Base-by-base conservation (phyloP, 73 alveolate species). In the Uronychia binucleata region DNA sequence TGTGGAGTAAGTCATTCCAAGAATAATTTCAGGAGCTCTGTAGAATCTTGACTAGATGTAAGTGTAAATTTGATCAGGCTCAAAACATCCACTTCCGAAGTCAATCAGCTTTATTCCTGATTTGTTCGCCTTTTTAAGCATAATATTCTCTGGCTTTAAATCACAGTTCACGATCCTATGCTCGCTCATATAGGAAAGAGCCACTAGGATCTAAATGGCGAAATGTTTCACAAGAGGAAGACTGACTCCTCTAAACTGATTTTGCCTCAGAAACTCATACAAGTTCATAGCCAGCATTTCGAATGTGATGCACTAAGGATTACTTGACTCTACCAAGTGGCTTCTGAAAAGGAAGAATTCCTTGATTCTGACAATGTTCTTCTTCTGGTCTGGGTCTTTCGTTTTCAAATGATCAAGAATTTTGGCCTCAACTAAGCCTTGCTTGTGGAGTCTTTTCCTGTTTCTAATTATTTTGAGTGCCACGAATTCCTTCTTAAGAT, bases 401-500 rank as follows among this genome's bases (percentile, higher is more conserved):
- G 79, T 86, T 74, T 86, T 92, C 82, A 94, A 74, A 79, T 78
- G 75, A 57, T 94, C 85, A 67, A 94, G 59, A 28, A 94, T 85
- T 77, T 93, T 89, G 26, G 92, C 77, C 83, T 94, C 98, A 25
- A 81, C 94, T 80, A 90, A 87, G 0, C 94, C 94, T 86, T 94
- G 93, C 57, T 80, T 57, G 83, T 32, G 89, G 93, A 57, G 87
- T 86, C 26, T 88, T 83, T 84, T 90, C 86, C 59, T 95, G 91
- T 83, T 95, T 95, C 31, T 95, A 92, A 31, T 97, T 90, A 96
- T 60, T 84, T 97, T 97, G 30, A 97, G 58, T 30, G 99, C 98
- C 13, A 94, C 96, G 79, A 59, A 85, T 83, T 90, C 96, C 29
- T 92, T 90, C n/a, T 82, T 79, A 76, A 90, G 83, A 60, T 97